These are phyloP conservation scores for Talaromyces nanjingensis DNA, from an alignment of 495 filamentous ascomycete genomes.

Conservation along the genomic window DNA sequence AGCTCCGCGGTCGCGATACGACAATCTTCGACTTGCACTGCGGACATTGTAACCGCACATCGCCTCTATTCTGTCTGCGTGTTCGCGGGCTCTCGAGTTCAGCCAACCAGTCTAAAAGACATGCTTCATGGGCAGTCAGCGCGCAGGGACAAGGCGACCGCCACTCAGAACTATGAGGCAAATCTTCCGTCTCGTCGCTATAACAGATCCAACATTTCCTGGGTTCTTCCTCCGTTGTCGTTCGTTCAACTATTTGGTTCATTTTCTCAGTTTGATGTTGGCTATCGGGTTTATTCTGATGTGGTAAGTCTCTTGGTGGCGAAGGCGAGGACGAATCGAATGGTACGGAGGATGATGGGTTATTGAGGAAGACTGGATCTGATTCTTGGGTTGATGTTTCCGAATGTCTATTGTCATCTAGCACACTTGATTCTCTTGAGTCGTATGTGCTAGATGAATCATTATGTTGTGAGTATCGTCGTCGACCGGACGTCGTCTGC, in stretches of 20 bases:
- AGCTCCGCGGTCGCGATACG: constrained; percentile 63
- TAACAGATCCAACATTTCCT: constrained; percentile 93
- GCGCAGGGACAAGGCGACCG: constrained; percentile 82
- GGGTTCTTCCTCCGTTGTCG: constrained; percentile 29
- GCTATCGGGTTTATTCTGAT: constrained; percentile 6
- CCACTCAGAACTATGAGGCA: constrained; percentile 63
- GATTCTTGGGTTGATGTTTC: constrained; percentile 23
- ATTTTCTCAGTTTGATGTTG: neutral
- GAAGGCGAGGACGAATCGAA: constrained; percentile 11
- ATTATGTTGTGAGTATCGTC: constrained; percentile 17
- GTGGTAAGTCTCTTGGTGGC: neutral
- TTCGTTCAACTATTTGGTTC: neutral
- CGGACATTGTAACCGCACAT: constrained; percentile 66
- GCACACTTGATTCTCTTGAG: neutral
- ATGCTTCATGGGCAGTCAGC: constrained; percentile 82
- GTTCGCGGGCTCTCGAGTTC: constrained; percentile 62
- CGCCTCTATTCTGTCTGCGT: constrained; percentile 38
- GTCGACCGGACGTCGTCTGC: constrained; percentile 24
- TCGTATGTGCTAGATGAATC: constrained; percentile 3
- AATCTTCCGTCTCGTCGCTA: constrained; percentile 72
- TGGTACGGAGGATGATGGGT: constrained; percentile 13
- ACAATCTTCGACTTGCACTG: constrained; percentile 80
- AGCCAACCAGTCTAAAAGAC: constrained; percentile 84
- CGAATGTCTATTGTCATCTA: neutral
- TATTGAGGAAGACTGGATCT: constrained; percentile 39